Conservation (phyloP, 2,329 filamentous ascomycete species). For the Nemania sp. region DNA sequence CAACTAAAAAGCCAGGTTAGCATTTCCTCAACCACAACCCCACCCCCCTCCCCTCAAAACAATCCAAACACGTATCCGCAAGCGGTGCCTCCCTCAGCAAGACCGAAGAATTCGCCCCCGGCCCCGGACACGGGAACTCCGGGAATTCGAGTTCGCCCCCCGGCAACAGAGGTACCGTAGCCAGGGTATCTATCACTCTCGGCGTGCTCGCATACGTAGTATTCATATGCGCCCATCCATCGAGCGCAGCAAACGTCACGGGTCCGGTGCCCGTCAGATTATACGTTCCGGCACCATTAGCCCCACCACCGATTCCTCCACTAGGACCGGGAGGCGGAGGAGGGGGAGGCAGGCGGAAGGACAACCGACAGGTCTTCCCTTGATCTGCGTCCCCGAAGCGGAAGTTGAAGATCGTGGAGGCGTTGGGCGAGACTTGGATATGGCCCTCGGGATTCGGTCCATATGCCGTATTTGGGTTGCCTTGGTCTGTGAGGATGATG, state of each 20-base stretch:
- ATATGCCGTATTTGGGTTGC: slow-evolving; percentile 52
- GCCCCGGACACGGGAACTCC: slow-evolving; percentile 31
- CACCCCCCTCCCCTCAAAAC: slow-evolving; percentile 22
- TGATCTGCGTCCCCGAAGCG: slow-evolving; percentile 58
- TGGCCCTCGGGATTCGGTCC: slow-evolving; percentile 39
- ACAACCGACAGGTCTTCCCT: slow-evolving; percentile 63
- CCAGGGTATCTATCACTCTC: slow-evolving; percentile 25
- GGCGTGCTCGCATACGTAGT: slow-evolving; percentile 31
- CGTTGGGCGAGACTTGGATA: slow-evolving; percentile 56
- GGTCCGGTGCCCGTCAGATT: slow-evolving; percentile 29
- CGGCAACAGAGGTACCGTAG: slow-evolving; percentile 9
- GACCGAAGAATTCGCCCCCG: slow-evolving; percentile 15
- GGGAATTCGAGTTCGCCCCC: slow-evolving; percentile 23
- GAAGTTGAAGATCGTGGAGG: slow-evolving; percentile 70
- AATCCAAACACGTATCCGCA: slow-evolving; percentile 33
- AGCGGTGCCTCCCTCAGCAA: slow-evolving; percentile 27
- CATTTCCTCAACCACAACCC: slow-evolving; percentile 35
- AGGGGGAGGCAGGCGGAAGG: slow-evolving; percentile 52
- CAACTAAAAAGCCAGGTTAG: background rate
- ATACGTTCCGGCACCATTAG: slow-evolving; percentile 1
- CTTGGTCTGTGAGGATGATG: slow-evolving; percentile 60
- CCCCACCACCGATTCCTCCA: background rate
- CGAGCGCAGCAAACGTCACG: slow-evolving; percentile 29
- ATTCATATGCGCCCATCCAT: slow-evolving; percentile 19
- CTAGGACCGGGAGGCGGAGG: background rate